Evolutionary conservation across 345 rosid species (phyloP), one percentile per base, ranked within the genome.

Genomic region (Linum usitatissimum): DNA sequence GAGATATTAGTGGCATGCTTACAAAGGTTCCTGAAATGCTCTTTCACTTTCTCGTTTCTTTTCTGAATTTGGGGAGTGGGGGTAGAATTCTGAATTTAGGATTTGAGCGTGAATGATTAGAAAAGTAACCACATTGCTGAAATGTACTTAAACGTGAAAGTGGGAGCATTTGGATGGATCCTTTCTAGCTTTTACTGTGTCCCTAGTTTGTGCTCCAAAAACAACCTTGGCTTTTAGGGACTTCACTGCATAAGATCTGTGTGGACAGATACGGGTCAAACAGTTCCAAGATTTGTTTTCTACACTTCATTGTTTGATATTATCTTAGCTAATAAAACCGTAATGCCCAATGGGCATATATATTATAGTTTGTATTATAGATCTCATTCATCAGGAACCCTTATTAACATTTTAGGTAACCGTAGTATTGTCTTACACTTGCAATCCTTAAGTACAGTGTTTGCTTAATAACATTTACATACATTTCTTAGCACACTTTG

Each of bases 211-310:
- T 77, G 85, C 95, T 91, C 96, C 91, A 63, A 81, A 68, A 88
- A 68, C 69, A 58, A 79, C 70, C 66, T 76, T 83, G 89, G 88
- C 86, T 84, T 88, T 65, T 70, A 92, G 82, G 85, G 95, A 86
- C 90, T 72, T 75, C 85, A 82, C 78, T 71, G 67, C 72, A 60
- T 23, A 65, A 87, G 88, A 68, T 66, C 53, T 73, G 79, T 86
- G 91, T 83, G 86, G 94, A 84, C 87, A 83, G 86, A 83, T 82
- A 88, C 84, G 85, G 83, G 92, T 77, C 95, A 78, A 61, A 88
- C 79, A 83, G 78, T 57, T 57, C 30, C 30, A 19, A 57, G 10
- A 6, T 21, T 57, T 57, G 60, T 10, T 19, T 21, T 21, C 30
- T 20, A 20, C 7, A 20, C 18, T 19, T 57, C 17, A 18, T 18